These are phyloP conservation scores for Murraya paniculata DNA, from an alignment of 345 rosid species.

Conservation along the genomic window DNA sequence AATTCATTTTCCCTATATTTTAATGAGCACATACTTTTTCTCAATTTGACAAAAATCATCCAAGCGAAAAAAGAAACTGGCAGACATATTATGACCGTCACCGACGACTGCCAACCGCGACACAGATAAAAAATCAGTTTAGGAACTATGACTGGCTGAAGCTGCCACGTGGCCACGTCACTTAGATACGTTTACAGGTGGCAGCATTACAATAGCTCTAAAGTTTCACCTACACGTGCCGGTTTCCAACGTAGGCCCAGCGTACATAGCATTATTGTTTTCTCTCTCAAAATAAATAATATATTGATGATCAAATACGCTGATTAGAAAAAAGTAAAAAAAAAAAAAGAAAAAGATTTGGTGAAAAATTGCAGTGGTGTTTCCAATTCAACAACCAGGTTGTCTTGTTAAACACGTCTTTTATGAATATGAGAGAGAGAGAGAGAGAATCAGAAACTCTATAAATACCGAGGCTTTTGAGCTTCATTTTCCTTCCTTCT, in stretches of 20 bases:
- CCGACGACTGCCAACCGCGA: slow-evolving; percentile 22
- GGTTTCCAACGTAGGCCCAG: neutral
- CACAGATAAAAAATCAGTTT: neutral
- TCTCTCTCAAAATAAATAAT: neutral
- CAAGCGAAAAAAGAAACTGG: neutral
- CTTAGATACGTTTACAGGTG: slow-evolving; percentile 21
- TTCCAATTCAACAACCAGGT: slow-evolving; percentile 32
- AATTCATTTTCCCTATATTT: neutral
- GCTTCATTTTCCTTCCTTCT: slow-evolving; percentile 24
- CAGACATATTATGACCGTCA: neutral
- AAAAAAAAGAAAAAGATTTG: neutral
- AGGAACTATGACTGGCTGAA: slow-evolving; percentile 1
- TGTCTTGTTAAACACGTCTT: slow-evolving; percentile 73
- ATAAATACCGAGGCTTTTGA: slow-evolving; percentile 48
- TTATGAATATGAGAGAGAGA: neutral
- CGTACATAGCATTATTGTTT: neutral
- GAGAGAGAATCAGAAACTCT: slow-evolving; percentile 34
- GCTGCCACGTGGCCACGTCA: slow-evolving; percentile 44
- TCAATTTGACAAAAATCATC: neutral
- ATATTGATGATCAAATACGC: neutral
- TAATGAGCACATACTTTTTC: too few relatives aligned
- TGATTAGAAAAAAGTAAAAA: neutral
- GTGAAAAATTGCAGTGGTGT: slow-evolving; percentile 14
- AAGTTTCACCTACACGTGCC: slow-evolving; percentile 35
- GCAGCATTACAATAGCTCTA: neutral